Base-by-base conservation (phyloP, 1,284 basidiomycete species). In the Microbotryum lychnidis-dioicae region DNA sequence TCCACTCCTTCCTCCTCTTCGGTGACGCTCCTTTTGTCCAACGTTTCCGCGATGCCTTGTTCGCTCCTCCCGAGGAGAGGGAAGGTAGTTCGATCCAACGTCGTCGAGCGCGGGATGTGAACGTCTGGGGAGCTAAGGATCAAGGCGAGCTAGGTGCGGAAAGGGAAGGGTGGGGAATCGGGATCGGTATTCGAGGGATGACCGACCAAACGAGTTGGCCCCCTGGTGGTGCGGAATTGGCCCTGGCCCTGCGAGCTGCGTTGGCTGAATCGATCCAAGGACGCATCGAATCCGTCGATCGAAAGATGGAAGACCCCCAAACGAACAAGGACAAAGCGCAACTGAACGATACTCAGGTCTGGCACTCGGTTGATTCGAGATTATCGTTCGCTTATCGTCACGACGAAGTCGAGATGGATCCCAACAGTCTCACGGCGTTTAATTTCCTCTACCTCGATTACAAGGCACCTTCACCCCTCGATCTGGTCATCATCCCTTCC, bases 391-490 rank as follows among this genome's bases (percentile, higher is more conserved):
- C 57, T 20, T 52, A 29, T 23, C 18, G 44, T 18, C 37, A 58
- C 8, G 57, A 42, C 23, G 44, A 51, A 21, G 50, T 46, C 18
- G 49, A 52, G 8, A 50, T 52, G 37, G 57, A 58, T n/a, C 50
- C 57, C 9, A 46, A 45, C 51, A 33, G 50, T 10, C 50, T 58
- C n/a, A 31, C 49, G 20, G 57, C 57, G 12, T 45, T 58, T n/a
- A 50, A 53, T 42, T 58, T 58, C 50, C 50, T 58, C n/a, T 52
- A 44, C 44, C 33, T 58, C 42, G 44, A 52, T 25, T 58, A 58
- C 50, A 42, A 51, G n/a, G n/a, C 50, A 7, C 57, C 50, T 4
- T 58, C 57, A 4, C 57, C 57, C 4, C 57, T 58, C 45, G 33
- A 58, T 31, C 42, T 58, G 21, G 50, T 58, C 29, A 23, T 58